Base-by-base conservation (phyloP, 2,329 filamentous ascomycete genomes). In the Botrytis fragariae region DNA sequence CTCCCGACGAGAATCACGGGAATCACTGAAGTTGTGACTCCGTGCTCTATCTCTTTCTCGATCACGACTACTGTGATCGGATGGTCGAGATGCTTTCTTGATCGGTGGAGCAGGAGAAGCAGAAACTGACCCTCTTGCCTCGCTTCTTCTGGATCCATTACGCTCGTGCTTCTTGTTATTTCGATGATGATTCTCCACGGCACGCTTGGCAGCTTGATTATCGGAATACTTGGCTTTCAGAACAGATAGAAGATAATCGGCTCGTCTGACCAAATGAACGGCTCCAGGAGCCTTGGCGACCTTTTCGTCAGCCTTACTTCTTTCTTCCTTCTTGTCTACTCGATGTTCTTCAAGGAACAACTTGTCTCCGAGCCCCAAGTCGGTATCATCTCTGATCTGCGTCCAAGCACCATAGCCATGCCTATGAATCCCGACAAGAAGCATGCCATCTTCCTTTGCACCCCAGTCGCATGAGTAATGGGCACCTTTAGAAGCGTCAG, bases 361-460 rank as follows among this genome's bases (percentile, higher is more conserved):
- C 80, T 98, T 98, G 79, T 97, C 94, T 2, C 86, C 85, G 84
- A 99, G 91, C 14, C 90, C 92, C 35, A 99, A 88, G 45, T 98
- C 94, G 1, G 89, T 84, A 80, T 99, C 96, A 78, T 99, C 96
- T 10, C 96, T 91, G 79, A 99, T 98, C 78, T 95, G 92, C 2
- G 92, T 89, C 96, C 96, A 99, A 4, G 95, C 95, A 73, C 97
- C 97, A 80, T 97, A 98, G 3, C 96, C 96, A 80, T 99, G 95
- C 72, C 92, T 90, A 77, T 94, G 91, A 76, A 99, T 97, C 74
- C 96, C 96, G 59, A 98, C 89, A 72, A 97, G 92, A 65, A 99
- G 90, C 96, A 99, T 99, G 69, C 94, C 96, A 81, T 99, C 96
- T 82, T 99, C 96, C 75, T 92, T 91, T 2, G 94, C 90, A 69